Evolutionary conservation across 2,329 filamentous ascomycete genomes (phyloP).

Genomic region (Sclerotinia nivalis): DNA sequence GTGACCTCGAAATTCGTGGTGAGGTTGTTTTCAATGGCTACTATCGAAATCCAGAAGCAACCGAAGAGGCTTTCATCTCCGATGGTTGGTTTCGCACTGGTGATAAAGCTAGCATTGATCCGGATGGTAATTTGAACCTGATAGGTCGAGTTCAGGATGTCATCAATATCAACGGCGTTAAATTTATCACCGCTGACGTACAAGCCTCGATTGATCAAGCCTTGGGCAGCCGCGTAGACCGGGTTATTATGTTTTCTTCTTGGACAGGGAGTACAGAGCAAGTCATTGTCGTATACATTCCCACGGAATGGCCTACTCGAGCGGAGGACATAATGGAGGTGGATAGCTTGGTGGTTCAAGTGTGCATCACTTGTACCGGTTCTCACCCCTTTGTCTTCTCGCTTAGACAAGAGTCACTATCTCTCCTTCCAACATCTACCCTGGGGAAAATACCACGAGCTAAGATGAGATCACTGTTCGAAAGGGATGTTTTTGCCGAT

Average conservation of each 20-base stretch:
- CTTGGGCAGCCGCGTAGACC: neutral
- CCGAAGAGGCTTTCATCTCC: conserved; percentile 55
- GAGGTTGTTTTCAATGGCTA: conserved; percentile 61
- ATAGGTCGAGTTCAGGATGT: conserved; percentile 46
- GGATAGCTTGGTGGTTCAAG: neutral
- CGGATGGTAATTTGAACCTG: conserved; percentile 42
- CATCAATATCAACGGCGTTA: conserved; percentile 52
- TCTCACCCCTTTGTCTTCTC: neutral
- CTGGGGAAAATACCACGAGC: conserved; percentile 47
- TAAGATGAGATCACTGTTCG: conserved; percentile 41
- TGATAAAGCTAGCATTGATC: conserved; percentile 44
- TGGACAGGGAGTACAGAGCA: conserved; percentile 37
- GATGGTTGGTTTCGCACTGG: conserved; percentile 49
- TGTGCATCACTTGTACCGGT: neutral
- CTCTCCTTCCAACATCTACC: conserved; percentile 42
- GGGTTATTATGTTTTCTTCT: conserved; percentile 31
- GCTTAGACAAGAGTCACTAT: conserved; percentile 17
- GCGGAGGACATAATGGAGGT: neutral
- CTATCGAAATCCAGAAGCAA: conserved; percentile 50
- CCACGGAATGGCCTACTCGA: neutral
- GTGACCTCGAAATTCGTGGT: conserved; percentile 42
- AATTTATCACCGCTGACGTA: conserved; percentile 44
- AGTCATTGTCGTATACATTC: neutral
- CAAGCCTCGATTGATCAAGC: conserved; percentile 45
- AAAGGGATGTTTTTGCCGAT: conserved; percentile 31